Evolutionary conservation across 2,329 filamentous ascomycete genomes (phyloP).

Genomic region (Didymella arachidicola): DNA sequence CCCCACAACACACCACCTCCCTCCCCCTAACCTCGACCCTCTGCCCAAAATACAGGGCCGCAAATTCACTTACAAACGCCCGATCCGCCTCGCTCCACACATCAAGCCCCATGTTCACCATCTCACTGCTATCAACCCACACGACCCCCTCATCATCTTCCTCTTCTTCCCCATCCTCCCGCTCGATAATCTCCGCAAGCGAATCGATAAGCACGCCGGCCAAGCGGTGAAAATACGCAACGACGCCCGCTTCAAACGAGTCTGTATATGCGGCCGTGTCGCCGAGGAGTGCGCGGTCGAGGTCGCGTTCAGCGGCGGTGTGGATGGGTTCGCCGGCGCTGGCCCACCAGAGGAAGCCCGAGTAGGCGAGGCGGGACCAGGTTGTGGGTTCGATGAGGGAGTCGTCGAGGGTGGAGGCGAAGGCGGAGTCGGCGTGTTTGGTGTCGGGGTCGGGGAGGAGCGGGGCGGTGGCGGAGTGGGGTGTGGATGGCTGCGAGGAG

Average conservation of each 20-base stretch:
- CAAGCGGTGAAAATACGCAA: constrained; percentile 82
- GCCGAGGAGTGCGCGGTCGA: constrained; percentile 55
- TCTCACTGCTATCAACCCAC: constrained; percentile 68
- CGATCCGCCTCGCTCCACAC: constrained; percentile 76
- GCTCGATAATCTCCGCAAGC: constrained; percentile 68
- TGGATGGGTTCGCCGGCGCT: constrained; percentile 76
- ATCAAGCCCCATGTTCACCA: constrained; percentile 78
- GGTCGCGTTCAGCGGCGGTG: constrained; percentile 62
- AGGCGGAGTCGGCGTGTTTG: constrained; percentile 42
- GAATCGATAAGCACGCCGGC: constrained; percentile 71
- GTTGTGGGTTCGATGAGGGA: constrained; percentile 63
- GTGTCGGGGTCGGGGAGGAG: constrained; percentile 38
- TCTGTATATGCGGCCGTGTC: constrained; percentile 56
- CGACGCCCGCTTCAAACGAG: constrained; percentile 71
- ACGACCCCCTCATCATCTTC: constrained; percentile 50
- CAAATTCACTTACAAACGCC: constrained; percentile 70
- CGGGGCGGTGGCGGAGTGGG: constrained; percentile 35
- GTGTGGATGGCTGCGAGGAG: constrained; percentile 31
- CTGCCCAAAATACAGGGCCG: constrained; percentile 71
- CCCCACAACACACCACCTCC: constrained; percentile 76
- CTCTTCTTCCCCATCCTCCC: constrained; percentile 53
- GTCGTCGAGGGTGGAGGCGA: constrained; percentile 49
- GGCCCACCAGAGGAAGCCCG: constrained; percentile 90
- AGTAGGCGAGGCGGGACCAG: constrained; percentile 79
- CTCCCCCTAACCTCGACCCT: constrained; percentile 70